Evolutionary conservation across 202 grass and related monocot species (phyloP).

Genomic region (Sporobolus alterniflorus): DNA sequence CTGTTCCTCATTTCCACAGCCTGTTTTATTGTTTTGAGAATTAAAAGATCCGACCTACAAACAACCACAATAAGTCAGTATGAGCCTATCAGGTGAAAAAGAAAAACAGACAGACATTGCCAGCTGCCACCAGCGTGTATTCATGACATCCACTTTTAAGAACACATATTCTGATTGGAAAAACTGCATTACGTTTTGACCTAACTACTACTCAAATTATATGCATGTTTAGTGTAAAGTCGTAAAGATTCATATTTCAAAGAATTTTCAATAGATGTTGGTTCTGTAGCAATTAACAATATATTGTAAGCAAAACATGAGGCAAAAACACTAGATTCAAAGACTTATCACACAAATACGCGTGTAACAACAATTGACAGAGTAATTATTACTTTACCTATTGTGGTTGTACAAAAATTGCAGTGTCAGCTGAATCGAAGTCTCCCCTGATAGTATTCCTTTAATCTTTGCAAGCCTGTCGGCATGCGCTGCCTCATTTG

Average conservation of each 20-base stretch:
- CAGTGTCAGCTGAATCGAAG: slow-evolving; percentile 89
- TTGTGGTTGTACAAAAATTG: slow-evolving; percentile 99
- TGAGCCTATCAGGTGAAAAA: slow-evolving; percentile 31
- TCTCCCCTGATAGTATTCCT: slow-evolving; percentile 98
- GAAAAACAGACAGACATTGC: not conserved
- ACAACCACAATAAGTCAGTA: slow-evolving; percentile 13
- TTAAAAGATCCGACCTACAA: slow-evolving; percentile 92
- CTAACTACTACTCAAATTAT: not conserved
- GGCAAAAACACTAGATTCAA: not conserved
- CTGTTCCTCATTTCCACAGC: slow-evolving; percentile 99
- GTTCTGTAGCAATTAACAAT: not conserved
- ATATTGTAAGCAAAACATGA: not conserved
- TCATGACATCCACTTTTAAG: not conserved
- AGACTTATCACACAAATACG: not conserved
- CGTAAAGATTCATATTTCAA: not conserved
- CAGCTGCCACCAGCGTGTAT: not conserved
- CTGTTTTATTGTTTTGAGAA: slow-evolving; percentile 99
- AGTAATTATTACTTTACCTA: slow-evolving; percentile 52
- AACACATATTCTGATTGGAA: not conserved
- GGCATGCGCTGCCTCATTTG: slow-evolving; percentile 57
- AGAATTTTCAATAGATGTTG: not conserved
- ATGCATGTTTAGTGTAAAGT: not conserved
- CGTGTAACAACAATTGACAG: not conserved
- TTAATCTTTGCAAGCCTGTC: slow-evolving; percentile 89
- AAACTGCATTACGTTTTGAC: not conserved